A percentile compares a stretch with the other conserved stretches of the same genome.
Evolutionary conservation across 768 basidiomycete species (phyloP).

Genomic region (Russula sp.): DNA sequence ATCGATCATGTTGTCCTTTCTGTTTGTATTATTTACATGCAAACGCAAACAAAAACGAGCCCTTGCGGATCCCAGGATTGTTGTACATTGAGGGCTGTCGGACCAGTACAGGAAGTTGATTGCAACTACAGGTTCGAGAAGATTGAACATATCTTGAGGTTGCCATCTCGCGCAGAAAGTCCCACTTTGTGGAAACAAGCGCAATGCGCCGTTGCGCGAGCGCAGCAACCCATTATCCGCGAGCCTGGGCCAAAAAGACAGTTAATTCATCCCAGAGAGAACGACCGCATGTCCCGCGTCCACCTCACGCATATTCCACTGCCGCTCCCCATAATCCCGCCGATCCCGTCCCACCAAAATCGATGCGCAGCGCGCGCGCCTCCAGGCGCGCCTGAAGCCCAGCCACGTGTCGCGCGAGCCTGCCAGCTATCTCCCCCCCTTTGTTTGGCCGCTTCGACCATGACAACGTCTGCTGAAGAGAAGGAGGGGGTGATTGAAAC

Average conservation of each 20-base stretch:
- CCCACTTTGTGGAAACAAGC: no score
- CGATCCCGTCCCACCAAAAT: conserved; percentile 74
- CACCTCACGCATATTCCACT: conserved; percentile 59
- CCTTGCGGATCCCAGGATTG: conserved; percentile 13
- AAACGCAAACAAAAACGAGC: conserved; percentile 24
- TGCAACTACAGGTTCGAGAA: not conserved
- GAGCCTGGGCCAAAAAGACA: no score
- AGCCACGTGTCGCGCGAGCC: conserved; percentile 59
- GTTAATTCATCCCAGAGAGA: not conserved
- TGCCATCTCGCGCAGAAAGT: not conserved
- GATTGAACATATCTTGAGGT: not conserved
- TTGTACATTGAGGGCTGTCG: not conserved
- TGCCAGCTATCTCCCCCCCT: conserved; percentile 73
- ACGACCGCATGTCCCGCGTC: not conserved
- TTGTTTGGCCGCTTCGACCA: not conserved
- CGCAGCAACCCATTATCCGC: not conserved
- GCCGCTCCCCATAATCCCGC: conserved; percentile 61
- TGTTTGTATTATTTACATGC: conserved; percentile 25
- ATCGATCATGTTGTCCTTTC: conserved; percentile 18
- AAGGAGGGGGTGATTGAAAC: conserved; percentile 27
- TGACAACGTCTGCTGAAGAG: not conserved
- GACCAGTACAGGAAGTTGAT: not conserved
- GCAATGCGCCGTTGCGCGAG: not conserved
- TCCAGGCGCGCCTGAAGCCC: conserved; percentile 68
- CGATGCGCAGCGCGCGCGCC: conserved; percentile 55